Conservation (phyloP, 192 early-diverging fungal species). For the Rhizophagus clarus region DNA sequence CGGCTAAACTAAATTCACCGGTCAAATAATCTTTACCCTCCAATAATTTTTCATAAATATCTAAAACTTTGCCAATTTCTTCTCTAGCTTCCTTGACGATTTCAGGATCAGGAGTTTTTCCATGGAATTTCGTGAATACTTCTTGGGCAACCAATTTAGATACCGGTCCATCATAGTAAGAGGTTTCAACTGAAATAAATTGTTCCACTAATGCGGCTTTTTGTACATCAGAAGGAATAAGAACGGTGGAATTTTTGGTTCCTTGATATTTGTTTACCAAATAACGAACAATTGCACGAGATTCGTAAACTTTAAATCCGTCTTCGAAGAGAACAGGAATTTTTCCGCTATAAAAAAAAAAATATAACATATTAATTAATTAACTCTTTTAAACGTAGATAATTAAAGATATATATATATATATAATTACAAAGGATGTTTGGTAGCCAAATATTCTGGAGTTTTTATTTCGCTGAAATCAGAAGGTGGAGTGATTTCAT, state of each 20-base stretch:
- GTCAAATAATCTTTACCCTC: conserved; percentile 34
- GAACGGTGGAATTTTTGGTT: conserved; percentile 11
- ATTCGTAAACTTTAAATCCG: conserved; percentile 39
- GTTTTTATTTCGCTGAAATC: conserved; percentile 33
- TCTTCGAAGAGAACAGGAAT: conserved; percentile 48
- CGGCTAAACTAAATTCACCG: conserved; percentile 30
- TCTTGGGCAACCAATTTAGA: neutral
- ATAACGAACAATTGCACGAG: conserved; percentile 45
- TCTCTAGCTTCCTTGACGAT: neutral
- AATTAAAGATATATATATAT: neutral
- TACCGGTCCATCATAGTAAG: neutral
- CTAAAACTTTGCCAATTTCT: neutral
- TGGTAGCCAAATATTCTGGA: conserved; percentile 33
- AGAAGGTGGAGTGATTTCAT: conserved; percentile 32
- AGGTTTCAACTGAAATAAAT: conserved; percentile 34
- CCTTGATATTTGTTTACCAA: conserved; percentile 20
- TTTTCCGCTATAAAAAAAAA: conserved; percentile 32
- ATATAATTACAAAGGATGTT: conserved; percentile 41
- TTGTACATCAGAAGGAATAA: conserved; percentile 37
- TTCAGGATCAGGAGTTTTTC: conserved; percentile 13
- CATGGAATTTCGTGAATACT: neutral
- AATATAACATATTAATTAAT: neutral
- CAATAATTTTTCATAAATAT: conserved; percentile 28
- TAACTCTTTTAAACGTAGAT: neutral
- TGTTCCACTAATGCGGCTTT: conserved; percentile 38